Base-by-base conservation (phyloP, 768 basidiomycete species). In the Termitomyces sp. region DNA sequence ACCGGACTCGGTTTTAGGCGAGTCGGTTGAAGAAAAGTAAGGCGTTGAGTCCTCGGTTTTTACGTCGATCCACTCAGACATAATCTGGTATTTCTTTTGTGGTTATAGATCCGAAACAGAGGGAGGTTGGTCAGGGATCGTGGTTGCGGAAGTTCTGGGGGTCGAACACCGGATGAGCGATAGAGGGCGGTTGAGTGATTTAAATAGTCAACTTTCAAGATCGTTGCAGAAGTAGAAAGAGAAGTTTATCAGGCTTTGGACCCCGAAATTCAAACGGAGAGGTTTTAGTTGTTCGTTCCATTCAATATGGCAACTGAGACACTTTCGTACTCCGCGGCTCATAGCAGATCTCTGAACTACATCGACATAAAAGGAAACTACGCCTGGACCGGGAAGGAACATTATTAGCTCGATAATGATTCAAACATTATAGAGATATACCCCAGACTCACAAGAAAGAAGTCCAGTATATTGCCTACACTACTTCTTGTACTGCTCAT, bases 401-500 rank as follows among this genome's bases (percentile, higher is more conserved):
- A 57, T 60, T 55, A 34, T 49, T 57, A 47, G 45, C 33, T 46
- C 45, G 46, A 22, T 56, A 22, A 46, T 51, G 42, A 48, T 48
- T 52, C 51, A 57, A 62, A 58, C 55, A 61, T 47, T 49, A 54
- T 51, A 52, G 42, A 49, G 20, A 47, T 55, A 47, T 55, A 41
- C 54, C 41, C 28, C 44, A 34, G 33, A 56, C 48, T 54, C 58
- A 51, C 41, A 56, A 22, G 15, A 52, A 37, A 24, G 36, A 41
- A 56, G 20, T 49, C n/a, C 3, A 33, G 6, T n/a, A n/a, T 29
- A 31, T 28, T 15, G 39, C 48, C 55, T 31, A 46, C 37, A 45
- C 39, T 59, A 73, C 56, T 61, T 51, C 59, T 72, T 72, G 56
- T 78, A 73, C 67, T 90, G 80, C 60, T 87, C 77, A 67, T 95